Evolutionary conservation across 441 rosid species (phyloP).

Genomic region (Raphanus hybrid): DNA sequence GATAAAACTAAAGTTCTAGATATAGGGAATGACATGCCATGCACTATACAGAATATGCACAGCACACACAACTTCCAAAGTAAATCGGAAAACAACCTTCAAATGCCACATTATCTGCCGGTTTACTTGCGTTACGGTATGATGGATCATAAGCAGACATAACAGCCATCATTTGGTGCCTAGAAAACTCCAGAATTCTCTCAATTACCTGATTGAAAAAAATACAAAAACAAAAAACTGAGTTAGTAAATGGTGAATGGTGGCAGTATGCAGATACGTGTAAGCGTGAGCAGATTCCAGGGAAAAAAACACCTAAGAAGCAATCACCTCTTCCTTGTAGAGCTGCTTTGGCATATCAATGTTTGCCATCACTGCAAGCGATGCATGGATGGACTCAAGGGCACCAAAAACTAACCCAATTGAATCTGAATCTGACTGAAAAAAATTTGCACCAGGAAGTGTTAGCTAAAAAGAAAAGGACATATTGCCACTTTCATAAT

Average conservation of each 20-base stretch:
- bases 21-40: constrained; percentile 25
- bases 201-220: constrained; percentile 76
- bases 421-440: constrained; percentile 84
- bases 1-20: constrained; percentile 6
- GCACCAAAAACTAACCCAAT: constrained; percentile 74
- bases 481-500: constrained; percentile 10
- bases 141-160: constrained; percentile 96
- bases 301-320: constrained; percentile 27
- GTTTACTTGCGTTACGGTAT: constrained; percentile 83
- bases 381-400: constrained; percentile 94
- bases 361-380: constrained; percentile 89
- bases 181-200: constrained; percentile 93
- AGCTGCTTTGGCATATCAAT: constrained; percentile 96
- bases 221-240: constrained; percentile 21
- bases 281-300: constrained; percentile 22
- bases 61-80: constrained; percentile 29
- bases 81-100: constrained; percentile 67
- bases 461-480: constrained; percentile 20
- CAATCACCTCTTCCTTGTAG: constrained; percentile 90
- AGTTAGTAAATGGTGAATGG: constrained; percentile 18
- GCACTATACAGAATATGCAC: constrained; percentile 15
- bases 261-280: constrained; percentile 20
- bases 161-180: constrained; percentile 85
- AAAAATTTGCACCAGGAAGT: constrained; percentile 31
- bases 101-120: constrained; percentile 71